Evolutionary conservation across 2,329 filamentous ascomycete species (phyloP), one percentile per base, ranked within the genome.

Genomic region (Paraphaeosphaeria minitans): DNA sequence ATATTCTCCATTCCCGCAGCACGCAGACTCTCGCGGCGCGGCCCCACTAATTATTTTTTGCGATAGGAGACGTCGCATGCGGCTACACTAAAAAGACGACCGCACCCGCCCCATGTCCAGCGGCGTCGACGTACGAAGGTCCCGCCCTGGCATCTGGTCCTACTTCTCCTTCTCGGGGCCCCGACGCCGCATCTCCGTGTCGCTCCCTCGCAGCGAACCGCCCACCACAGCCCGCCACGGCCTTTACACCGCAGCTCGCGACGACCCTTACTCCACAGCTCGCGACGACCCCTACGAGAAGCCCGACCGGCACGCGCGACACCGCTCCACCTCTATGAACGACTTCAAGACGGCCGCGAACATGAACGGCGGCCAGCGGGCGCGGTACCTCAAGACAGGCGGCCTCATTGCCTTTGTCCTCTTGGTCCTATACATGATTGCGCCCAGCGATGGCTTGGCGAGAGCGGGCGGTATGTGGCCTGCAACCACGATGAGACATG

Each of bases 351-450:
- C 77, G 56, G 74, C 76, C 76, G 68, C 78, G 66, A 53, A 41
- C 13, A 88, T 88, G 86, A 85, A 85, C 67, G 85, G 87, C 78
- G 84, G 82, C 64, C 84, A 87, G 76, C 80, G 84, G 72, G 78
- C 84, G 53, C 81, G 86, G 61, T 87, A 83, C 69, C 70, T 89
- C 68, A 89, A 87, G 80, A 85, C 85, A 53, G 85, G 84, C 42
- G 85, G 84, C 63, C 80, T 89, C 60, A 78, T 88, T 60, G 81
- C 82, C 54, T 81, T 87, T 62, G 75, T 89, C 50, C 71, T 88
- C 51, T 75, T 88, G 53, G 74, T 87, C n/a, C 72, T 85, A 47
- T 84, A 87, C 67, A 81, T 85, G 65, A 79, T 87, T 70, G 76
- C 84, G 35, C 82, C 84, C 2, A 68, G 70, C 47, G 71, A 71